Evolutionary conservation across 768 basidiomycete genomes (phyloP), one percentile per base, ranked within the genome.

Genomic region (Lactarius tabidus): DNA sequence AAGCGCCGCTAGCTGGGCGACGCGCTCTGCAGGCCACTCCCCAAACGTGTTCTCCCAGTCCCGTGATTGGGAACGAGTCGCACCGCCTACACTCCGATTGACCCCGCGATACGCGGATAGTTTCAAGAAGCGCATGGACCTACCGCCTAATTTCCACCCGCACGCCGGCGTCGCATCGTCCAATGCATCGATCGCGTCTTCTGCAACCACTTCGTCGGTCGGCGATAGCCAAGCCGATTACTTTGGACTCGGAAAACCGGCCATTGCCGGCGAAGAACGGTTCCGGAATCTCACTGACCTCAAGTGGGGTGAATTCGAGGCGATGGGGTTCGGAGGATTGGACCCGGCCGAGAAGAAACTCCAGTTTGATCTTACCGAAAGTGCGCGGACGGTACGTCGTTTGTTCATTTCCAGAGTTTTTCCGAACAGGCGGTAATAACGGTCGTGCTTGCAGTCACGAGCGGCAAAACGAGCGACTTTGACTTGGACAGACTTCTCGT

Each of bases 221-320:
- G 64, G 52, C 15, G 59, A 60, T 26, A 45, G 45, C 36, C 20
- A 29, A 6, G 74, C 75, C 53, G 72, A 74, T 48, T 75, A 77
- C 26, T 67, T 72, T 33, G 75, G 73, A 17, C 57, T 72, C 36
- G 69, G 72, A 2, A 71, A 72, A 20, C 71, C 77, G 8, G 70
- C 74, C 12, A 73, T 76, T 1, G 73, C 77, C 0, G 81, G 81
- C 15, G 88, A 88, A 66, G 89, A 89, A 62, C 81, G 87, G 14
- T 96, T 91, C 76, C 82, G 86, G 61, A 92, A 85, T 65, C 73
- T 95, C 69, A 90, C 93, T 0, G 92, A 96, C 64, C 77, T 95
- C 67, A 90, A 88, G 71, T 97, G 95, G 95, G 93, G 93, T 8
- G 87, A 91, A 73, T 98, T 97, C 71, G 93, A 95, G 79, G 77